Conservation (phyloP, 2,329 filamentous ascomycete genomes). For the Phoma herbarum region DNA sequence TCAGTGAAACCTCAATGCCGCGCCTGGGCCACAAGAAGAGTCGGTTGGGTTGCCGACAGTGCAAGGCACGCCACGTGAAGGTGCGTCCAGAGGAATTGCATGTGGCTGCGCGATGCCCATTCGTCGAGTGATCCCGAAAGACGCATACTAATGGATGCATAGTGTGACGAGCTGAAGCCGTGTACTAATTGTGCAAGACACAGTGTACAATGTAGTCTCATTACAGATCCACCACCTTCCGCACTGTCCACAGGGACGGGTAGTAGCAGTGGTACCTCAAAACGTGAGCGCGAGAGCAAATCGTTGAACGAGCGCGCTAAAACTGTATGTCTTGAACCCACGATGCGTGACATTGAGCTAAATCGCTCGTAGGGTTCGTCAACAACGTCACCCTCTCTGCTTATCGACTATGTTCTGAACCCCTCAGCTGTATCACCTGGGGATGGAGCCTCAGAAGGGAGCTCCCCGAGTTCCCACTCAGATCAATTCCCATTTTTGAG, state of each 20-base stretch:
- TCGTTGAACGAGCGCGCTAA: constrained; percentile 22
- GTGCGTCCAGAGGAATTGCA: constrained; percentile 29
- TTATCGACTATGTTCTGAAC: constrained; percentile 36
- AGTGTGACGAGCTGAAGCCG: constrained; percentile 52
- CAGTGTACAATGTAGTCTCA: constrained; percentile 48
- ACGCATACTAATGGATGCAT: constrained; percentile 7
- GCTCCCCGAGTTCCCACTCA: constrained; percentile 38
- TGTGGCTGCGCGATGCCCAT: constrained; percentile 7
- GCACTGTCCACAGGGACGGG: constrained; percentile 23
- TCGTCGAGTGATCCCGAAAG: constrained; percentile 3
- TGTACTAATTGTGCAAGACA: constrained; percentile 51
- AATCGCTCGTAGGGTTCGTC: constrained; percentile 24
- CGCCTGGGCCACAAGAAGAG: constrained; percentile 51
- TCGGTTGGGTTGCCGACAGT: constrained; percentile 46
- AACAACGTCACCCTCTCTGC: constrained; percentile 29
- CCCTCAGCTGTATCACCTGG: constrained; percentile 20
- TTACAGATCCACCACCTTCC: constrained; percentile 35
- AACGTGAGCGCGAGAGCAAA: constrained; percentile 26
- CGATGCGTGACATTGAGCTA: constrained; percentile 1
- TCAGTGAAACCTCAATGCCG: constrained; percentile 38
- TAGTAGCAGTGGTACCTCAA: constrained; percentile 23
- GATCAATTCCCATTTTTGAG: constrained; percentile 47
- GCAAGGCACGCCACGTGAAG: constrained; percentile 51
- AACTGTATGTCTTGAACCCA: constrained; percentile 25
- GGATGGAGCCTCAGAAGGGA: constrained; percentile 31